Percentiles rank a stretch among this genome's conserved stretches.
These are phyloP conservation scores for Arabis alpina DNA, from an alignment of 345 rosid genomes.

Conservation along the genomic window DNA sequence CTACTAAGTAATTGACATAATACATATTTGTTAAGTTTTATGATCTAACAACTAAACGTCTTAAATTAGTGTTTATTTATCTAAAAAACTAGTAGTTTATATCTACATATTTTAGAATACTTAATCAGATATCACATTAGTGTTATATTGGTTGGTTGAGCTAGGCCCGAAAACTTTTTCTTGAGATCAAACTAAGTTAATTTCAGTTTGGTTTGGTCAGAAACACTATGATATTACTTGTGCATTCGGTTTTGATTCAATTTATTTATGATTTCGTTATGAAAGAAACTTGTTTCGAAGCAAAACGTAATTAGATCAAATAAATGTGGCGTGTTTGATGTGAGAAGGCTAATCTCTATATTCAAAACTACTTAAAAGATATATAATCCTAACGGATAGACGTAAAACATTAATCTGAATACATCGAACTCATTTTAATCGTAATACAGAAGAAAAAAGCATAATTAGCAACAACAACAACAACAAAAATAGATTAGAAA, in stretches of 20 bases:
- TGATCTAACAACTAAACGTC: neutral
- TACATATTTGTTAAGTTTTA: neutral
- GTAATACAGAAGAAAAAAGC: neutral
- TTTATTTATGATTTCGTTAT: neutral
- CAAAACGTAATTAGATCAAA: neutral
- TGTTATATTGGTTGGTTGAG: neutral
- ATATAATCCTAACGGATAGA: too few species aligned
- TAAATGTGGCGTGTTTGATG: too few species aligned
- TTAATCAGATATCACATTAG: neutral
- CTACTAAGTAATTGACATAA: conserved; percentile 26
- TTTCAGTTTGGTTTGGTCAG: neutral
- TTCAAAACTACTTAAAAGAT: too few species aligned
- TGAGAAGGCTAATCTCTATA: too few species aligned
- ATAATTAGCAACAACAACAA: too few species aligned
- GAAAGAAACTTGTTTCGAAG: neutral
- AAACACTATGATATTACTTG: neutral
- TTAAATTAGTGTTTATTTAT: neutral
- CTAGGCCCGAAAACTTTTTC: neutral
- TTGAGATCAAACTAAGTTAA: too few species aligned
- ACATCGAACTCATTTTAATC: too few species aligned
- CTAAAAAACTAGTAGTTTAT: too few species aligned
- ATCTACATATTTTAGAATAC: too few species aligned
- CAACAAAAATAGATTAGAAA: neutral
- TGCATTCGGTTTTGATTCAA: neutral
- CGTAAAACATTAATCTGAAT: too few species aligned